Evolutionary conservation across 2,329 filamentous ascomycete genomes (phyloP).

Genomic region (Plenodomus lindquistii): DNA sequence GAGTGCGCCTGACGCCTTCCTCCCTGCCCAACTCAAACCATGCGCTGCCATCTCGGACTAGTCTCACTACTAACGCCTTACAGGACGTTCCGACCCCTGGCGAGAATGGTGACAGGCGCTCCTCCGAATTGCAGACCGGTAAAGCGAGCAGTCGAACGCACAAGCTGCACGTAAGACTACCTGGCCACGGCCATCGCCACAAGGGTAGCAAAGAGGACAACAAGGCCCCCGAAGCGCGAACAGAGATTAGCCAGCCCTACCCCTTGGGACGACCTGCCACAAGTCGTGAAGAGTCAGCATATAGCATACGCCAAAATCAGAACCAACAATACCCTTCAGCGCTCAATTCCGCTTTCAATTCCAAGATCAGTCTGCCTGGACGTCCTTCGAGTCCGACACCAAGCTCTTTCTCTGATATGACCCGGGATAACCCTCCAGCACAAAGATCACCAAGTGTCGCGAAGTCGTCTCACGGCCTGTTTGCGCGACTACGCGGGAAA

Average conservation of each 20-base stretch:
- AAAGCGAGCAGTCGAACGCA: conserved; percentile 62
- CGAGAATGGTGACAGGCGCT: conserved; percentile 39
- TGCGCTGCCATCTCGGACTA: not conserved
- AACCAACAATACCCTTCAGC: conserved; percentile 54
- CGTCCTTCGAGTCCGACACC: conserved; percentile 83
- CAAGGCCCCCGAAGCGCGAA: conserved; percentile 37
- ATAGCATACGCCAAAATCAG: conserved; percentile 48
- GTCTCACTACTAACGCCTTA: conserved; percentile 15
- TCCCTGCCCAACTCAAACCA: not conserved
- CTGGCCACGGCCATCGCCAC: conserved; percentile 65
- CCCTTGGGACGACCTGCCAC: conserved; percentile 67
- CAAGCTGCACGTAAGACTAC: conserved; percentile 62
- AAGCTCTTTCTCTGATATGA: conserved; percentile 67
- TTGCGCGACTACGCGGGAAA: conserved; percentile 58
- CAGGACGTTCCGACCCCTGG: conserved; percentile 36
- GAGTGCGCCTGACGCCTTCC: not conserved
- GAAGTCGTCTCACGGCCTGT: conserved; percentile 55
- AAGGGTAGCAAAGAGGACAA: conserved; percentile 66
- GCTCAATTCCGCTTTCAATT: conserved; percentile 55
- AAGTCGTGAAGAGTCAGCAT: conserved; percentile 73
- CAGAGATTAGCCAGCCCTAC: conserved; percentile 50
- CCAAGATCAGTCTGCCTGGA: conserved; percentile 54
- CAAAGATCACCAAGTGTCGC: conserved; percentile 62
- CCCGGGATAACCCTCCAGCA: conserved; percentile 44
- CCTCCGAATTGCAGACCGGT: conserved; percentile 40